Evolutionary conservation across 352 stramenopile species (phyloP).

Genomic region (Discostella stelligera): DNA sequence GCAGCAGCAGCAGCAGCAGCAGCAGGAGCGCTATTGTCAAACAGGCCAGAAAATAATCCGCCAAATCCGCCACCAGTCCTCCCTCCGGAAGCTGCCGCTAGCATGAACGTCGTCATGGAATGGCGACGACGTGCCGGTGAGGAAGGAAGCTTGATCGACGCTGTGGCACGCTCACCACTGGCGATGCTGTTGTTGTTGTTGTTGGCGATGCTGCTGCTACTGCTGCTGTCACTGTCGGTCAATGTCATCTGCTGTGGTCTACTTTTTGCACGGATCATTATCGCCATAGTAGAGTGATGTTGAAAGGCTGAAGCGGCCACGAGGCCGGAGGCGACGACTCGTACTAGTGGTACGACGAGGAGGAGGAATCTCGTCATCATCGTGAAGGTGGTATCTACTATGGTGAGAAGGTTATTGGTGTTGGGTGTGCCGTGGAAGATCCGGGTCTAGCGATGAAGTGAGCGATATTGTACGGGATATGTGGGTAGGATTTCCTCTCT

Average conservation of each 20-base stretch:
- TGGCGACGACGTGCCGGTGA: constrained; percentile 16
- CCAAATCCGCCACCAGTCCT: constrained; percentile 2
- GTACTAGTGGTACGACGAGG: not conserved
- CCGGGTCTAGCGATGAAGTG: no score
- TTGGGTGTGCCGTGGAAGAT: no score
- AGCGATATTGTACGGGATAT: no score
- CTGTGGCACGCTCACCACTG: not conserved
- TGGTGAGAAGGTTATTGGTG: no score
- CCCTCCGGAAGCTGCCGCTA: not conserved
- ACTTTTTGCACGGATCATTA: not conserved
- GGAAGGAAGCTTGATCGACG: not conserved
- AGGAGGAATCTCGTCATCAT: no score
- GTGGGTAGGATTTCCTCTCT: no score
- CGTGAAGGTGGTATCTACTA: no score
- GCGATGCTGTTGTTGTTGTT: not conserved
- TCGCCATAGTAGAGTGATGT: not conserved
- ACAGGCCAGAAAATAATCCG: constrained; percentile 47
- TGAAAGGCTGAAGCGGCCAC: constrained; percentile 3
- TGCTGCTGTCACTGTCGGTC: not conserved
- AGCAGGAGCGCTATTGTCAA: constrained; percentile 16
- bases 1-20: constrained; percentile 7
- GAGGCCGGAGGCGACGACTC: not conserved
- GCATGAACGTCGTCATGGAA: constrained; percentile 23
- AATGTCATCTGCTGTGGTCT: constrained; percentile 5
- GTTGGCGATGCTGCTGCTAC: not conserved